These are phyloP conservation scores for Pseudisothecium myosuroides DNA, from an alignment of 225 moss, liverwort and hornwort species.

Conservation along the genomic window DNA sequence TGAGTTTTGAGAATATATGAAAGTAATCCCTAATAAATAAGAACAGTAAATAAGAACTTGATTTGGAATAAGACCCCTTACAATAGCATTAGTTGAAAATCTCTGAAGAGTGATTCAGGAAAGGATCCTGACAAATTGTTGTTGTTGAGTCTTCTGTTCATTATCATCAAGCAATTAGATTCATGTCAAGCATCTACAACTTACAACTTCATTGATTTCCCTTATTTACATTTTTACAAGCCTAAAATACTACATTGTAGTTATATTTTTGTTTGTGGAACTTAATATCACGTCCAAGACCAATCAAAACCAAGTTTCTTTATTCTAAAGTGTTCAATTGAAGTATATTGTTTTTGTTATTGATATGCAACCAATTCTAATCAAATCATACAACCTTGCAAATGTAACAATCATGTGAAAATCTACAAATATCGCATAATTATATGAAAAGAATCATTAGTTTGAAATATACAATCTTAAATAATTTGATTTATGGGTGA, in stretches of 20 bases:
- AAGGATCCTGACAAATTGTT: background rate
- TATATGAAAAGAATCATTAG: background rate
- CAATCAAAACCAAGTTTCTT: background rate
- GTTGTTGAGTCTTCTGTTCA: background rate
- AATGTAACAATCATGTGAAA: background rate
- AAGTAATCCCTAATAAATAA: background rate
- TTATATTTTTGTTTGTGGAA: background rate
- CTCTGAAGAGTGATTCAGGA: background rate
- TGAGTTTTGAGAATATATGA: no score
- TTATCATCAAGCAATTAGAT: background rate
- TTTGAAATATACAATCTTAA: background rate
- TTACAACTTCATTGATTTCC: background rate
- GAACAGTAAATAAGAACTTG: background rate
- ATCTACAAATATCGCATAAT: background rate
- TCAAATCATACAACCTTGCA: background rate
- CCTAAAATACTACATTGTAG: background rate
- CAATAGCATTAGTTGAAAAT: accelerated
- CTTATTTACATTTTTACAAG: background rate
- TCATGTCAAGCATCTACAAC: background rate
- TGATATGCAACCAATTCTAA: background rate
- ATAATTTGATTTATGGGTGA: background rate
- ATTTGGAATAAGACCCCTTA: background rate
- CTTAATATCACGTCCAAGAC: background rate
- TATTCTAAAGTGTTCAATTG: background rate
- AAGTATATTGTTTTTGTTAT: background rate